Base-by-base conservation (phyloP, 495 filamentous ascomycete species). In the Penicillium daleae region DNA sequence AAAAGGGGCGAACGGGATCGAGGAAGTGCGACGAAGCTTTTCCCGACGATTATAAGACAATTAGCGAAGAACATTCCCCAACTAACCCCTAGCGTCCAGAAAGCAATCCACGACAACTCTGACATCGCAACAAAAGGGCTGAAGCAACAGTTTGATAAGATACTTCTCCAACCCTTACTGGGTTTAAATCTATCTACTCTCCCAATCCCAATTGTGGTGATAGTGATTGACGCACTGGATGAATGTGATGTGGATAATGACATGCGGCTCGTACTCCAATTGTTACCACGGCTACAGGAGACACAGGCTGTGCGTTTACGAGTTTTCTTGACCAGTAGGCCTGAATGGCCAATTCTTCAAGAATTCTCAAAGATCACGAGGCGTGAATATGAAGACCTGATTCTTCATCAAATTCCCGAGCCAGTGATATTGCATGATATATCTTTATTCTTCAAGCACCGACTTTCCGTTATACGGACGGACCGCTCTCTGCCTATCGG, bases 171-270 rank as follows among this genome's bases (percentile, higher is more conserved):
- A 26, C 79, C 80, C 19, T 66, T 84, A 0, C 32, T 31, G 12
- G 35, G 35, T 10, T 57, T 66, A 1, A 21, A 46, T 3, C 44
- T 24, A 37, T 26, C 21, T 17, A 13, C 1, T 26, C 0, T 26
- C 4, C 48, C 65, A 53, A 35, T 29, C 13, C 58, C 32, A 49
- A n/a, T n/a, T n/a, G n/a, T 75, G 6, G 57, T 78, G 13, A 69
- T 84, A 24, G 74, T 85, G 8, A 66, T 86, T 48, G 82, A 86
- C 61, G 83, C 83, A 46, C 67, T 86, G 27, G 83, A 84, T 54
- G 80, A 85, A 59, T 86, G 81, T 58, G 78, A 78, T 0, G 22
- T 56, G 2, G 77, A 82, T 10, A 53, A 75, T 7, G 74, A 82
- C 49, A 67, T 80, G 1, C 61, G 52, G 59, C 37, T 52, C 15